A percentile compares a stretch with the other conserved stretches of the same genome.
Evolutionary conservation across 2,329 filamentous ascomycete genomes (phyloP).

Genomic region (Diaporthe sp.): DNA sequence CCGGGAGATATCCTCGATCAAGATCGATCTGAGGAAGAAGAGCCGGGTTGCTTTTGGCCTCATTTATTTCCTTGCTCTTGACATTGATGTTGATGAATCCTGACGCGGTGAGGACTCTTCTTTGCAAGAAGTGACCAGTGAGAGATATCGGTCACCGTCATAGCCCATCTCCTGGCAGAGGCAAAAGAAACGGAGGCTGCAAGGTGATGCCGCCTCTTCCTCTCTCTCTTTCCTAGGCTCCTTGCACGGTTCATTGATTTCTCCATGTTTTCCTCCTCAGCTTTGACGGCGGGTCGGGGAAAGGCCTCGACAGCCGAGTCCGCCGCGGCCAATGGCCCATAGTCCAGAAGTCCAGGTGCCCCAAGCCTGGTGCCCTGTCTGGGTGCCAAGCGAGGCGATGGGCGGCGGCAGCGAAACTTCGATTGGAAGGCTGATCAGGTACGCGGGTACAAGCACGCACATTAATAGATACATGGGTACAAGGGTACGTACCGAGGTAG

Average conservation of each 20-base stretch:
- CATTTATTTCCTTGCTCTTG: neutral
- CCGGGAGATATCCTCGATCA: neutral
- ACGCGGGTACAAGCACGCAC: neutral
- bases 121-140: neutral
- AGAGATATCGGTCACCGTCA: no score
- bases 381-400: conserved; percentile 20
- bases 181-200: neutral
- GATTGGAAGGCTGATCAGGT: conserved; percentile 12
- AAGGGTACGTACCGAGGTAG: conserved; percentile 13
- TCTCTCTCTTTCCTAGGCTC: neutral
- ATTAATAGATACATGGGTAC: neutral
- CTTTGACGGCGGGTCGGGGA: conserved; percentile 6
- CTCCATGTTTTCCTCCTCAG: neutral
- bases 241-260: neutral
- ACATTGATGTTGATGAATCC: neutral
- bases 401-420: conserved; percentile 18
- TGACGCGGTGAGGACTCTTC: neutral
- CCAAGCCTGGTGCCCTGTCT: neutral
- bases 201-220: neutral
- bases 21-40: conserved; percentile 3
- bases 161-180: neutral
- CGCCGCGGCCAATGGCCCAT: conserved; percentile 4
- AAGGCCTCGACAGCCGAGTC: conserved; percentile 14
- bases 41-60: neutral
- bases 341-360: neutral